Evolutionary conservation across 1,284 basidiomycete genomes (phyloP).

Genomic region (Bondarzewia mesenterica): DNA sequence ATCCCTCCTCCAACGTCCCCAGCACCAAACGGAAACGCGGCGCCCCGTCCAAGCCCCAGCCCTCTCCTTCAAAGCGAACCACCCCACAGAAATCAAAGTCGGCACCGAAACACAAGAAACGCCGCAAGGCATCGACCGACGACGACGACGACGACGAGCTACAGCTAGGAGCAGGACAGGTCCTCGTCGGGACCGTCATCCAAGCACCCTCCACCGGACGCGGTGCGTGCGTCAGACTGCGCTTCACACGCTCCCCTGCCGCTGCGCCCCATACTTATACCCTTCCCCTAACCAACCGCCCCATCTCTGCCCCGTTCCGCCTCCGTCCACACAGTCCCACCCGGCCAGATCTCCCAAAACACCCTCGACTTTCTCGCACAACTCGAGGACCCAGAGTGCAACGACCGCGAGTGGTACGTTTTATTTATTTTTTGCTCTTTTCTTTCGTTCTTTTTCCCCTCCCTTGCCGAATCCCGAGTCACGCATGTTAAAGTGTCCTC

Average conservation of each 20-base stretch:
- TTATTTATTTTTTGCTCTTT: background rate
- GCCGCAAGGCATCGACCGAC: background rate
- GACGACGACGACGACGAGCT: constrained; percentile 5
- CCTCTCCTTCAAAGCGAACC: constrained; percentile 6
- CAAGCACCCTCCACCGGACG: constrained; percentile 72
- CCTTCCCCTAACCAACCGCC: background rate
- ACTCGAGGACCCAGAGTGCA: constrained; percentile 68
- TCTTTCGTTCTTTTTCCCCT: background rate
- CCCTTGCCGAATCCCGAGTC: too few species aligned
- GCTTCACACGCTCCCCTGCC: background rate
- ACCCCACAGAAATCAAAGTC: background rate
- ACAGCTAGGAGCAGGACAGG: constrained; percentile 14
- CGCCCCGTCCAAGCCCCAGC: constrained; percentile 6
- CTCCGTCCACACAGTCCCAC: constrained; percentile 47
- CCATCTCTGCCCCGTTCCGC: background rate
- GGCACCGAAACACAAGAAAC: background rate
- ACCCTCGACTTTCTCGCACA: constrained; percentile 71
- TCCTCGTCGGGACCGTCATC: constrained; percentile 6
- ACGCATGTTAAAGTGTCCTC: too few species aligned
- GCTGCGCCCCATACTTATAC: background rate
- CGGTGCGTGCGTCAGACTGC: constrained; percentile 56
- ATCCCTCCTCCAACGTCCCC: background rate
- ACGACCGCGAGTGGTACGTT: constrained; percentile 80
- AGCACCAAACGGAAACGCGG: constrained; percentile 29
- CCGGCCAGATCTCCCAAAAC: constrained; percentile 81